Evolutionary conservation across 768 basidiomycete species (phyloP), one percentile per base, ranked within the genome.

Genomic region (Phylloporus scabripes): DNA sequence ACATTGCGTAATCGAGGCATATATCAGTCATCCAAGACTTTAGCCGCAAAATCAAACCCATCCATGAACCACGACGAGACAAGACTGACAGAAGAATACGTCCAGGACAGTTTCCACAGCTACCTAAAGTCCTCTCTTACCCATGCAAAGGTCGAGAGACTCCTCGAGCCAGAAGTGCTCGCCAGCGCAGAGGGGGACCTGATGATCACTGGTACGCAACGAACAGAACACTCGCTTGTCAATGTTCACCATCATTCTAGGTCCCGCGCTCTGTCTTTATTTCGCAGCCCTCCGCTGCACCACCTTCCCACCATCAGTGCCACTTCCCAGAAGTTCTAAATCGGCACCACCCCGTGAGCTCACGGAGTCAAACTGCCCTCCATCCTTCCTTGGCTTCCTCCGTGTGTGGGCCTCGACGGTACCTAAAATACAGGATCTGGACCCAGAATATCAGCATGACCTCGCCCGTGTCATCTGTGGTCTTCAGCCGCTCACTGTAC

Each of bases 251-350:
- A 21, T 20, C 37, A 44, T 12, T 18, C 45, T 12, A 83, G 88
- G 88, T 0, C 90, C 90, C 12, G 87, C 90, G 0, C 71, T 93
- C 12, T 88, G 85, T 52, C 74, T 93, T 0, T 92, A 87, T 67
- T 93, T 91, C 65, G 87, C 87, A 0, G 89, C 91, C 0, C 71
- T 92, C 6, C 74, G 87, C 21, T 84, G 78, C 26, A 84, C 80
- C 0, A 88, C 87, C 11, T 68, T 76, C 28, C 89, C 91, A 2
- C 87, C 91, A 0, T 86, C 85, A 0, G 88, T 92, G 0, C 85
- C 91, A 1, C 75, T 91, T 3, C 90, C 91, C 1, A 77, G 82
- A 21, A 60, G 60, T 6, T 61, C 70, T 6, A 84, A 80, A 58
- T 66, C 64, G 2, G 51, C 50, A 10, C 67, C 75, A 10, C 79